Conservation (phyloP, 2,329 filamentous ascomycete genomes). For the Colletotrichum siamense region DNA sequence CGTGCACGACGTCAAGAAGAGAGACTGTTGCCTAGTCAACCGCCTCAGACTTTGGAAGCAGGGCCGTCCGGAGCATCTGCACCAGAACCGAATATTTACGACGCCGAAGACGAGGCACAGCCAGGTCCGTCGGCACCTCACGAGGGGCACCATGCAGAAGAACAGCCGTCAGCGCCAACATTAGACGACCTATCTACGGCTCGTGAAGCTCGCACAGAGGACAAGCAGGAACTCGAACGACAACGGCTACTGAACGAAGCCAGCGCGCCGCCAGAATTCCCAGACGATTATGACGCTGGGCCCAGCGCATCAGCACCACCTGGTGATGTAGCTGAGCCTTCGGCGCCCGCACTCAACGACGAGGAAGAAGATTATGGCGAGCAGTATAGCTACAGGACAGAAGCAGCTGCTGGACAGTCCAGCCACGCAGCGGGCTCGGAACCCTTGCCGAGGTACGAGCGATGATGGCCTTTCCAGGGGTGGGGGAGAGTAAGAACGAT, state of each 20-base stretch:
- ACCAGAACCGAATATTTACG: slow-evolving; percentile 49
- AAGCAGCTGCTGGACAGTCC: background rate
- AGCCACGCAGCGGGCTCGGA: slow-evolving; percentile 25
- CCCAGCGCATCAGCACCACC: slow-evolving; percentile 34
- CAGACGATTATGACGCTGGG: slow-evolving; percentile 53
- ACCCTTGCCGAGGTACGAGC: slow-evolving; percentile 39
- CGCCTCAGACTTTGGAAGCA: slow-evolving; percentile 48
- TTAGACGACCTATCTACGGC: slow-evolving; percentile 46
- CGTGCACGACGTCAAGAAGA: slow-evolving; percentile 79
- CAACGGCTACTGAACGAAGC: slow-evolving; percentile 67
- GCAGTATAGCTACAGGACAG: slow-evolving; percentile 26
- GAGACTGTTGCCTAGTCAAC: slow-evolving; percentile 81
- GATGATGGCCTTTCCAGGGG: slow-evolving; percentile 30
- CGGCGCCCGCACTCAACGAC: slow-evolving; percentile 63
- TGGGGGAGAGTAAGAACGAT: background rate
- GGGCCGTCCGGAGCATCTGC: slow-evolving; percentile 37
- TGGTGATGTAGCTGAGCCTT: slow-evolving; percentile 44
- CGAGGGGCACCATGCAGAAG: slow-evolving; percentile 27
- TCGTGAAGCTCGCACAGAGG: slow-evolving; percentile 57
- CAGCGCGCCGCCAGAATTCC: slow-evolving; percentile 66
- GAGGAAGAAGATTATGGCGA: slow-evolving; percentile 58
- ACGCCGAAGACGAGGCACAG: slow-evolving; percentile 45
- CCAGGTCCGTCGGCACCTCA: slow-evolving; percentile 22
- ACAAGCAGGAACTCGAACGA: slow-evolving; percentile 81
- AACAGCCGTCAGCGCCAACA: slow-evolving; percentile 48